Percentiles rank a stretch among this genome's conserved stretches.
These are phyloP conservation scores for Colletotrichum salicis DNA, from an alignment of 2,329 filamentous ascomycete species.

Conservation along the genomic window DNA sequence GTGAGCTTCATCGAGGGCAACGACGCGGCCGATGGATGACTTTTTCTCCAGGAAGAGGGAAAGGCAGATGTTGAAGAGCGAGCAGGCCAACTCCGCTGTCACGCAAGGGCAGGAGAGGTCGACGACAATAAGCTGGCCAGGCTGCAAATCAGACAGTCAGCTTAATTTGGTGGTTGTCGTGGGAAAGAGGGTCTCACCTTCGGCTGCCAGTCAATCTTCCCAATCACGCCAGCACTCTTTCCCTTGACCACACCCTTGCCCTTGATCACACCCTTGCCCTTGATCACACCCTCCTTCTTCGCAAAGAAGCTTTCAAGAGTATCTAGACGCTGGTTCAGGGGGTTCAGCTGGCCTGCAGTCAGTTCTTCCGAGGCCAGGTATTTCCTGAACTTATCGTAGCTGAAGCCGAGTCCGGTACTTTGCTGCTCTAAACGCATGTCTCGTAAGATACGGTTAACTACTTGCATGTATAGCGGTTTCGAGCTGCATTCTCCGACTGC, in stretches of 20 bases:
- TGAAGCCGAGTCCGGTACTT: constrained; percentile 48
- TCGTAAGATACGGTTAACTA: constrained; percentile 65
- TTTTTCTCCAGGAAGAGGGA: constrained; percentile 71
- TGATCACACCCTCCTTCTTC: too few species aligned
- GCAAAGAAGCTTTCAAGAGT: constrained; percentile 59
- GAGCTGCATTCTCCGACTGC: constrained; percentile 54
- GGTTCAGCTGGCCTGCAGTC: constrained; percentile 58
- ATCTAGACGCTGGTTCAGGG: constrained; percentile 69
- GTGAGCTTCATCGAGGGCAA: constrained; percentile 82
- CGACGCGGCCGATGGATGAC: constrained; percentile 61
- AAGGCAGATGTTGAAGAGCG: constrained; percentile 78
- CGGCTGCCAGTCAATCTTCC: constrained; percentile 40
- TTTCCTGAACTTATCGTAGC: constrained; percentile 60
- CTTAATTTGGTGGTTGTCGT: too few species aligned
- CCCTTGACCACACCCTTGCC: too few species aligned
- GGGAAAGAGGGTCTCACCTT: constrained; percentile 34
- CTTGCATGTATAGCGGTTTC: constrained; percentile 68
- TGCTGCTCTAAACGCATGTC: constrained; percentile 63
- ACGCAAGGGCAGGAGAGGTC: constrained; percentile 80
- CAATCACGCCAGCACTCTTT: too few species aligned
- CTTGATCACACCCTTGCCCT: too few species aligned
- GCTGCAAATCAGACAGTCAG: constrained; percentile 14
- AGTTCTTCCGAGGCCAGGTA: constrained; percentile 52
- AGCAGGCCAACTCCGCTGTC: constrained; percentile 72
- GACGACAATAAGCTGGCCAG: constrained; percentile 70